phyloP scores from a whole-genome alignment of 1,284 basidiomycete genomes.

The Ustilago trichophora region DNA sequence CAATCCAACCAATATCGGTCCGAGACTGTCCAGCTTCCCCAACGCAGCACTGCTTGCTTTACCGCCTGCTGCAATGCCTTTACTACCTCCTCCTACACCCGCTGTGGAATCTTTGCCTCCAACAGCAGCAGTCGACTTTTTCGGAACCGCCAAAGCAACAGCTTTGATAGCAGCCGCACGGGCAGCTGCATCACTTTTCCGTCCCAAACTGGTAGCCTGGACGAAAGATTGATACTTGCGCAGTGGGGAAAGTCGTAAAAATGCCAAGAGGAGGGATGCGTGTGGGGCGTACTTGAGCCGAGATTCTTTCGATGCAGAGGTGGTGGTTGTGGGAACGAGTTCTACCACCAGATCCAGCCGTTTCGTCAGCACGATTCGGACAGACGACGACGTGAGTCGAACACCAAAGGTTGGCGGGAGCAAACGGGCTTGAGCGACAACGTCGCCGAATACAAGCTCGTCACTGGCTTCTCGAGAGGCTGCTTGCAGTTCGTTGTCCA shows the following conservation, averaged over 20 bases:
- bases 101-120: no score
- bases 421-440: slow-evolving; percentile 41
- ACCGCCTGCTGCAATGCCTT: slow-evolving; percentile 9
- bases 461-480: slow-evolving; percentile 55
- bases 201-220: not conserved
- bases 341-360: slow-evolving; percentile 32
- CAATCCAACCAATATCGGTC: slow-evolving; percentile 20
- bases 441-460: slow-evolving; percentile 49
- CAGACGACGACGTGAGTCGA: slow-evolving; percentile 29
- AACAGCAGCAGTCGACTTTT: slow-evolving; percentile 4
- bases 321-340: slow-evolving; percentile 18
- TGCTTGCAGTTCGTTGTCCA: slow-evolving; percentile 47
- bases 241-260: slow-evolving; percentile 29
- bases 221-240: slow-evolving; percentile 33
- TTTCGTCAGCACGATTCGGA: slow-evolving; percentile 40
- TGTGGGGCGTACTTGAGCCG: slow-evolving; percentile 32
- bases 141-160: slow-evolving; percentile 8
- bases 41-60: slow-evolving; percentile 12
- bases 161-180: slow-evolving; percentile 20
- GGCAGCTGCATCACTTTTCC: slow-evolving; percentile 11
- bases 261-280: slow-evolving; percentile 22
- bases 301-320: no score
- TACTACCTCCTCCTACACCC: no score
- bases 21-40: slow-evolving; percentile 12
- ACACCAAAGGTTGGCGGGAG: slow-evolving; percentile 41